Evolutionary conservation across 768 basidiomycete genomes (phyloP).

Genomic region (Leccinum boreale): DNA sequence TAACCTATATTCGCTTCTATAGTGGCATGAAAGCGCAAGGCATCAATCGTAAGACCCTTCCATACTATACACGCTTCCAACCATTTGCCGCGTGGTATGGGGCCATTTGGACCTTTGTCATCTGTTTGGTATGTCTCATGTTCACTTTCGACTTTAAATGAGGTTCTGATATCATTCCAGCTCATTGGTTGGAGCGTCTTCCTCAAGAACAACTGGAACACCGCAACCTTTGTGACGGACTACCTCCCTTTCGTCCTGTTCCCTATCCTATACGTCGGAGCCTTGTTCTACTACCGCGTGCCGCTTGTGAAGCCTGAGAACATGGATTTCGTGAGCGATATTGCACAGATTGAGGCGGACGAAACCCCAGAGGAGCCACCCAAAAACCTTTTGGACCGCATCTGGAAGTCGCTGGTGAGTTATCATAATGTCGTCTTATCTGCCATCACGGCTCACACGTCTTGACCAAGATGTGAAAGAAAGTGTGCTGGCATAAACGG

Average conservation of each 20-base stretch:
- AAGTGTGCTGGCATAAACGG: not conserved
- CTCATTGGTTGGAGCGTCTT: slow-evolving; percentile 53
- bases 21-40: slow-evolving; percentile 80
- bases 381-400: slow-evolving; percentile 58
- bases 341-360: slow-evolving; percentile 68
- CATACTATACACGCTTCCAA: slow-evolving; percentile 64
- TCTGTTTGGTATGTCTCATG: slow-evolving; percentile 56
- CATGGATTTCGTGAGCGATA: slow-evolving; percentile 81
- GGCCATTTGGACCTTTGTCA: slow-evolving; percentile 35
- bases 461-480: slow-evolving; percentile 20
- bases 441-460: not conserved
- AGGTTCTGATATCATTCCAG: slow-evolving; percentile 36
- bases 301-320: slow-evolving; percentile 42
- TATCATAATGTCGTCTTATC: not conserved
- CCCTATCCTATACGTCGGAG: slow-evolving; percentile 67
- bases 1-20: slow-evolving; percentile 84
- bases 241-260: slow-evolving; percentile 71
- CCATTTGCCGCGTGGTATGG: slow-evolving; percentile 70
- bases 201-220: slow-evolving; percentile 50
- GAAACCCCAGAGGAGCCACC: slow-evolving; percentile 72
- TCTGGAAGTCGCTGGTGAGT: slow-evolving; percentile 82
- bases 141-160: not conserved
- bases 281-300: slow-evolving; percentile 42
- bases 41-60: slow-evolving; percentile 64
- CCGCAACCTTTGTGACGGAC: slow-evolving; percentile 73